Percentiles rank a stretch among this genome's conserved stretches.
Conservation (phyloP, 2,329 filamentous ascomycete species). For the Sphaerostilbella broomeana region DNA sequence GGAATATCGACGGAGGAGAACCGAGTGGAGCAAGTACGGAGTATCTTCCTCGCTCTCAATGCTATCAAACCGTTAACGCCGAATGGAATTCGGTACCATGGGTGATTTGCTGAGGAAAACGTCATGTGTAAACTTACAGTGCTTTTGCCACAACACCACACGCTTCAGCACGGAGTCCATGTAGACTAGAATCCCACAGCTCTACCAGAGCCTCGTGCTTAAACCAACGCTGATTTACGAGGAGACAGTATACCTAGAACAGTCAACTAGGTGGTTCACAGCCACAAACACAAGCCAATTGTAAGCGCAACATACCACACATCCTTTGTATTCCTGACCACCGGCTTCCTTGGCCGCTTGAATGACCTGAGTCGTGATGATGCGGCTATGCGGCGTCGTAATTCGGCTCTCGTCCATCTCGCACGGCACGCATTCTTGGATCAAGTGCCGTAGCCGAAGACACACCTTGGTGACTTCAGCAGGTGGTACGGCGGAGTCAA, state of each 20-base stretch:
- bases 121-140: slow-evolving; percentile 36
- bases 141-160: slow-evolving; percentile 90
- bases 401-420: slow-evolving; percentile 73
- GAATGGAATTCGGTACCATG: neutral
- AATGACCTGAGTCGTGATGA: slow-evolving; percentile 77
- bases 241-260: slow-evolving; percentile 61
- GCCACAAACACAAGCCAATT: neutral
- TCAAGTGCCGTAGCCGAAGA: slow-evolving; percentile 80
- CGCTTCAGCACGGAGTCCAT: slow-evolving; percentile 69
- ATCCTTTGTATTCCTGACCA: slow-evolving; percentile 64
- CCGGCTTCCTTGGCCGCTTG: slow-evolving; percentile 77
- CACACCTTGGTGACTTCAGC: slow-evolving; percentile 83
- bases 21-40: slow-evolving; percentile 68
- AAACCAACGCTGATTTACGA: slow-evolving; percentile 70
- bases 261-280: neutral
- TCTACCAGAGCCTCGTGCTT: slow-evolving; percentile 70
- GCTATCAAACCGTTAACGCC: slow-evolving; percentile 30
- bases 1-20: slow-evolving; percentile 85
- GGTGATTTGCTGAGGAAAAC: neutral
- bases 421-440: slow-evolving; percentile 84
- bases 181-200: slow-evolving; percentile 87
- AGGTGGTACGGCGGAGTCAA: slow-evolving; percentile 64
- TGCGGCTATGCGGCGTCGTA: slow-evolving; percentile 71
- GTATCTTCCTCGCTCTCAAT: slow-evolving; percentile 82
- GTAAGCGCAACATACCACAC: slow-evolving; percentile 48